These are phyloP conservation scores for Hanseniaspora clermontiae DNA, from an alignment of 805 yeast genomes.

Conservation along the genomic window DNA sequence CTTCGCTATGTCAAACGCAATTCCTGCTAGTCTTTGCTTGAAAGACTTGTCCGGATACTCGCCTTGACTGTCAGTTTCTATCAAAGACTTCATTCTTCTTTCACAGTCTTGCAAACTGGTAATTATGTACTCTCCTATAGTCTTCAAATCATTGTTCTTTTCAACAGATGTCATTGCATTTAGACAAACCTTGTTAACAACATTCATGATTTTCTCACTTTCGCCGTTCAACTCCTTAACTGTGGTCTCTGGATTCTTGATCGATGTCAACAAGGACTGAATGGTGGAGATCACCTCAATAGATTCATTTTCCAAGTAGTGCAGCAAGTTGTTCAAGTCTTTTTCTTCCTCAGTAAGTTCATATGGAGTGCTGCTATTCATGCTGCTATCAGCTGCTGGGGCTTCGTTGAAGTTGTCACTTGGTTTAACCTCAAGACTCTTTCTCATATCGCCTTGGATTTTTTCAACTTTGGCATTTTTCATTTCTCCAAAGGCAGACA, in stretches of 20 bases:
- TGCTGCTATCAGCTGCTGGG: background rate
- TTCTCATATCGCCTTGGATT: background rate
- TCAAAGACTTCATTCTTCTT: conserved; percentile 61
- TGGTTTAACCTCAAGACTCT: background rate
- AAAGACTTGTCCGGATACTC: conserved; percentile 78
- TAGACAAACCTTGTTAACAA: conserved; percentile 75
- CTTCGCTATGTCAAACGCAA: conserved; percentile 91
- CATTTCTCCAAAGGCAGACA: conserved; percentile 5
- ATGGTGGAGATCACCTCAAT: conserved; percentile 82
- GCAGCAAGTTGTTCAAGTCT: conserved; percentile 67
- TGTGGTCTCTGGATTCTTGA: conserved; percentile 63
- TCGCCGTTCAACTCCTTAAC: conserved; percentile 61
- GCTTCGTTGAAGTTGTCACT: background rate
- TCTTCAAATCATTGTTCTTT: conserved; percentile 69
- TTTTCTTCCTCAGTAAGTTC: conserved; percentile 81
- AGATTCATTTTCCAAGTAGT: conserved; percentile 85
- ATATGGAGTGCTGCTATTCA: conserved; percentile 29
- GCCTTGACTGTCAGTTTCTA: conserved; percentile 32
- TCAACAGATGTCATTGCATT: conserved; percentile 81
- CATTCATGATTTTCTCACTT: conserved; percentile 62
- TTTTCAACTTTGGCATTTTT: background rate
- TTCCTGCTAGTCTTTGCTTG: conserved; percentile 89
- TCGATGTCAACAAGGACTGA: conserved; percentile 64
- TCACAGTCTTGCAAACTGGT: conserved; percentile 75
- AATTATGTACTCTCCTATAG: conserved; percentile 85